A percentile compares a stretch with the other conserved stretches of the same genome.
phyloP scores from a whole-genome alignment of 2,329 filamentous ascomycete species.

The Thelonectria discophora region DNA sequence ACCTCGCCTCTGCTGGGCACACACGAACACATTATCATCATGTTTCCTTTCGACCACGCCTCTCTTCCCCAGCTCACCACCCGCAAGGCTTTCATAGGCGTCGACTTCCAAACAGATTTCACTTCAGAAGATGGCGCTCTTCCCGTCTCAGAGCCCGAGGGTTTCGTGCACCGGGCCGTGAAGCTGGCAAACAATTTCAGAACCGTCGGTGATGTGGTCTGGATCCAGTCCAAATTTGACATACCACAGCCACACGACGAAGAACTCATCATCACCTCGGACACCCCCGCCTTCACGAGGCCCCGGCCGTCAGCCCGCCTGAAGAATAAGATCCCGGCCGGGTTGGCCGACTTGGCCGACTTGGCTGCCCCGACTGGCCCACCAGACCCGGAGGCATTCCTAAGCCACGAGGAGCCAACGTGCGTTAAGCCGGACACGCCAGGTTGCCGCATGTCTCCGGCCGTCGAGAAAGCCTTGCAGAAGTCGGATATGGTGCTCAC shows the following conservation, averaged over 20 bases:
- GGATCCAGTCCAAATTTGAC: conserved; percentile 82
- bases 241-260: conserved; percentile 66
- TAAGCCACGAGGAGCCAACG: conserved; percentile 52
- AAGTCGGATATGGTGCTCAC: conserved; percentile 61
- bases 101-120: conserved; percentile 94
- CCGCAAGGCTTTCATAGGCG: conserved; percentile 77
- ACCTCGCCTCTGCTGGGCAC: not conserved
- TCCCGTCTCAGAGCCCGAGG: conserved; percentile 68
- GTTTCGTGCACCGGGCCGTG: conserved; percentile 73
- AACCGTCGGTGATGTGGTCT: conserved; percentile 76
- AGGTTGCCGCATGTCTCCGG: conserved; percentile 57
- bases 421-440: conserved; percentile 56
- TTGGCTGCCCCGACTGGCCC: conserved; percentile 21
- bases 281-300: conserved; percentile 39
- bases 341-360: conserved; percentile 26
- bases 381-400: conserved; percentile 55
- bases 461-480: conserved; percentile 55
- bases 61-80: conserved; percentile 65
- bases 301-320: conserved; percentile 26
- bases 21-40: conserved; percentile 37
- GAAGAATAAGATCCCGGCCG: conserved; percentile 25
- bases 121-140: conserved; percentile 73
- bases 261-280: conserved; percentile 58
- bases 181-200: conserved; percentile 78
- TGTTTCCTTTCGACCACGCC: conserved; percentile 66